Conservation (phyloP, 1,284 basidiomycete genomes). For the Apiotrichum gamsii region DNA sequence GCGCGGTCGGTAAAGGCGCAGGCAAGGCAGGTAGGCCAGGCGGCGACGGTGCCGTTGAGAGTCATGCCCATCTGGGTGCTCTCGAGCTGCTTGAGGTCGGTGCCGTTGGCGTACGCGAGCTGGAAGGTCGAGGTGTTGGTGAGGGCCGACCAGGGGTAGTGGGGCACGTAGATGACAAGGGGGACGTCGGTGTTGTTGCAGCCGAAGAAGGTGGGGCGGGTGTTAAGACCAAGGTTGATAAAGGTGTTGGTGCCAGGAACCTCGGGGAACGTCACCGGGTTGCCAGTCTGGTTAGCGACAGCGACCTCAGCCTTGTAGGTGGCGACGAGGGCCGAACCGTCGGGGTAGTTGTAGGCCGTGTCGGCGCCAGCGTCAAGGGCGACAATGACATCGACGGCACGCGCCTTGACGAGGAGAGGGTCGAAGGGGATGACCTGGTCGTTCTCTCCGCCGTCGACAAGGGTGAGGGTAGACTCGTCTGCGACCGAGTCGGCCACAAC, state of each 20-base stretch:
- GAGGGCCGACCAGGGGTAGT: constrained; percentile 48
- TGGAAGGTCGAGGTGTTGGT: constrained; percentile 46
- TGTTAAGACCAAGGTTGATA: constrained; percentile 52
- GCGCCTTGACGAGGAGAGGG: constrained; percentile 50
- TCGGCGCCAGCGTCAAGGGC: constrained; percentile 53
- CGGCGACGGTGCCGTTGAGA: constrained; percentile 32
- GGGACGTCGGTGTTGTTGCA: constrained; percentile 46
- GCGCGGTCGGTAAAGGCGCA: constrained; percentile 48
- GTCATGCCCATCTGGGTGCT: constrained; percentile 31
- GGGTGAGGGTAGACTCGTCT: constrained; percentile 28
- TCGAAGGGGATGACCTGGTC: constrained; percentile 51
- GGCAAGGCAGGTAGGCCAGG: constrained; percentile 46
- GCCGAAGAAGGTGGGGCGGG: constrained; percentile 48
- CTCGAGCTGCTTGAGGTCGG: constrained; percentile 30
- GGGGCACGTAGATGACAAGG: constrained; percentile 48
- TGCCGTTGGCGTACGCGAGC: constrained; percentile 42
- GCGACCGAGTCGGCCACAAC: constrained; percentile 36
- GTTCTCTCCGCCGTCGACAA: constrained; percentile 50
- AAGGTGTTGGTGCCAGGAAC: constrained; percentile 50
- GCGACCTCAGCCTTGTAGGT: constrained; percentile 28
- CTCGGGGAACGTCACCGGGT: constrained; percentile 42
- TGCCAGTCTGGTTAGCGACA: constrained; percentile 19
- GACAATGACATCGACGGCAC: constrained; percentile 51
- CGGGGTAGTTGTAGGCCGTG: constrained; percentile 50
- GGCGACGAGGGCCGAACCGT: constrained; percentile 48